A percentile compares a stretch with the other conserved stretches of the same genome.
Conservation (phyloP, 345 rosid genomes). For the Brassica nigra region DNA sequence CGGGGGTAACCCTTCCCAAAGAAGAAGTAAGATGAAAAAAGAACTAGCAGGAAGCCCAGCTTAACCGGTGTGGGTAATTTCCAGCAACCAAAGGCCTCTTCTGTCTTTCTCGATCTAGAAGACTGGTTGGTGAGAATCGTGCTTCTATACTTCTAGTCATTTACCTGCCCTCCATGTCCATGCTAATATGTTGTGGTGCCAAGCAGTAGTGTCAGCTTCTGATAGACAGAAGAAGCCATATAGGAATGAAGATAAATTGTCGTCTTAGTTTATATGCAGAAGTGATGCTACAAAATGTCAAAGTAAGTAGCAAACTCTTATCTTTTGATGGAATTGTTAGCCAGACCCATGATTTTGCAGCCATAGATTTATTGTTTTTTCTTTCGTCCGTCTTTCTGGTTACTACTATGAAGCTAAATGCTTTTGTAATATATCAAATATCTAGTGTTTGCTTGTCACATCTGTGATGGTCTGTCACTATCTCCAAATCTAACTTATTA, state of each 20-base stretch:
- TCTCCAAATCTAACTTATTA: background rate
- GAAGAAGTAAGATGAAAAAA: conserved; percentile 44
- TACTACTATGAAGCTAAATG: conserved; percentile 12
- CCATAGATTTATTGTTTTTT: conserved; percentile 7
- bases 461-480: background rate
- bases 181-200: conserved; percentile 20
- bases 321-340: conserved; percentile 16
- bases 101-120: conserved; percentile 17
- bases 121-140: conserved; percentile 25
- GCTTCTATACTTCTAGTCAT: conserved; percentile 1
- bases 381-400: background rate
- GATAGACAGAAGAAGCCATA: conserved; percentile 13
- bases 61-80: conserved; percentile 26
- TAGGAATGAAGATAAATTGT: conserved; percentile 8
- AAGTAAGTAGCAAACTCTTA: conserved; percentile 21
- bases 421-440: conserved; percentile 8
- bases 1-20: conserved; percentile 33
- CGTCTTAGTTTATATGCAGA: conserved; percentile 22
- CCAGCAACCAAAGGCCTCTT: conserved; percentile 17
- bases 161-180: conserved; percentile 1
- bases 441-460: conserved; percentile 17
- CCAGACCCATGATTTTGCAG: conserved; percentile 39
- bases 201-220: conserved; percentile 17
- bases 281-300: conserved; percentile 11
- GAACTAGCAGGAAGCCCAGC: conserved; percentile 65